Percentiles rank a stretch among this genome's conserved stretches.
phyloP scores from a whole-genome alignment of 1,284 basidiomycete species.

The Phlebopus sp. region DNA sequence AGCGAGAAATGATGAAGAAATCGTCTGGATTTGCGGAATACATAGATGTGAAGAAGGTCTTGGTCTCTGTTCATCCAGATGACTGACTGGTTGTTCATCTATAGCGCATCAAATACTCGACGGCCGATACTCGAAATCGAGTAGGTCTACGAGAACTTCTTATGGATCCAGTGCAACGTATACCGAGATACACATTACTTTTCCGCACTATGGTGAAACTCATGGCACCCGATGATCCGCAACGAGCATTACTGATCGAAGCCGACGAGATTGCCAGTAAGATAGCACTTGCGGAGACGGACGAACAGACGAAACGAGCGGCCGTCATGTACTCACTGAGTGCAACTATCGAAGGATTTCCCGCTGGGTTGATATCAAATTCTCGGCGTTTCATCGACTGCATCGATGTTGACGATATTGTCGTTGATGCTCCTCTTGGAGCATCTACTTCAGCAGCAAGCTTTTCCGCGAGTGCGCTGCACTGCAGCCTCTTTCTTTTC shows the following conservation, averaged over 20 bases:
- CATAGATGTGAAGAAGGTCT: conserved; percentile 65
- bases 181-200: conserved; percentile 93
- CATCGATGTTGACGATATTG: conserved; percentile 89
- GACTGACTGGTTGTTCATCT: conserved; percentile 16
- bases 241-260: conserved; percentile 80
- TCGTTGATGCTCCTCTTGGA: conserved; percentile 47
- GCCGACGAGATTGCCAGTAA: conserved; percentile 85
- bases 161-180: conserved; percentile 99
- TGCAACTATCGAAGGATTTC: conserved; percentile 88
- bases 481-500: conserved; percentile 92
- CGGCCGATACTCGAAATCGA: conserved; percentile 77
- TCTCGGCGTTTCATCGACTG: conserved; percentile 89
- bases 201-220: conserved; percentile 89
- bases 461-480: conserved; percentile 47
- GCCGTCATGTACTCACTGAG: conserved; percentile 87
- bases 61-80: conserved; percentile 9
- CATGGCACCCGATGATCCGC: conserved; percentile 74
- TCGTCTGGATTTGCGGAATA: conserved; percentile 77
- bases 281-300: conserved; percentile 91
- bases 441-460: conserved; percentile 43
- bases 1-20: conserved; percentile 77
- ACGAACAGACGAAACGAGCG: conserved; percentile 87
- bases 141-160: conserved; percentile 91
- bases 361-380: conserved; percentile 82
- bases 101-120: conserved; percentile 87